These are phyloP conservation scores for Limtongia smithiae DNA, from an alignment of 805 yeast species.

Conservation along the genomic window DNA sequence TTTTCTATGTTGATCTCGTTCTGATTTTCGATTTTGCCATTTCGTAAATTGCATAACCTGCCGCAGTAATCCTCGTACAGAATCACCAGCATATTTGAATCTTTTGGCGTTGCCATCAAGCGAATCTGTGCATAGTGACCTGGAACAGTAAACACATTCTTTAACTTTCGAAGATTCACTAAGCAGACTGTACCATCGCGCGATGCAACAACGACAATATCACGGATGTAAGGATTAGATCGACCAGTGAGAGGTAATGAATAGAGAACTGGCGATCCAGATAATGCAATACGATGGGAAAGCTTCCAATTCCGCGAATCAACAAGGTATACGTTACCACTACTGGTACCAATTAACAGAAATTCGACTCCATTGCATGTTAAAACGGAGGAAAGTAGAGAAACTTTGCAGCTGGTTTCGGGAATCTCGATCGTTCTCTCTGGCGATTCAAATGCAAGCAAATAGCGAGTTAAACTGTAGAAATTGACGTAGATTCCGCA, in stretches of 20 bases:
- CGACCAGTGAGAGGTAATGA: conserved; percentile 9
- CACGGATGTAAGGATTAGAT: conserved; percentile 5
- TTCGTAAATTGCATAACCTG: conserved; percentile 16
- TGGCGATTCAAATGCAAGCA: conserved; percentile 23
- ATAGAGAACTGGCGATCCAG: conserved; percentile 24
- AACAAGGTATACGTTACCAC: conserved; percentile 18
- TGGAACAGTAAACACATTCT: conserved; percentile 24
- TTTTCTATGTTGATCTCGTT: conserved; percentile 12
- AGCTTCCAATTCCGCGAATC: conserved; percentile 13
- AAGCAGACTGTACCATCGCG: conserved; percentile 26
- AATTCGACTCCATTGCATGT: conserved; percentile 6
- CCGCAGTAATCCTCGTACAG: conserved; percentile 22
- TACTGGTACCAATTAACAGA: conserved; percentile 18
- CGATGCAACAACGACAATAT: conserved; percentile 19
- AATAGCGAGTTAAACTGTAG: conserved; percentile 20
- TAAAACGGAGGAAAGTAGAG: conserved; percentile 8
- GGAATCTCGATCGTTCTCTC: conserved; percentile 18
- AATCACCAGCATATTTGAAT: conserved; percentile 19
- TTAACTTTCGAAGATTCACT: conserved; percentile 7
- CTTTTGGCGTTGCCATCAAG: conserved; percentile 18
- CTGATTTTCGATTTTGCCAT: conserved; percentile 25
- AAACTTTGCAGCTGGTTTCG: conserved; percentile 13
- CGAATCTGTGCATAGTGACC: conserved; percentile 22
- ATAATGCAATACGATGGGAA: conserved; percentile 19
- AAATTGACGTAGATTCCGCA: conserved; percentile 16